A percentile compares a stretch with the other conserved stretches of the same genome.
phyloP scores from a whole-genome alignment of 2,329 filamentous ascomycete species.

The Purpureocillium lavendulum region DNA sequence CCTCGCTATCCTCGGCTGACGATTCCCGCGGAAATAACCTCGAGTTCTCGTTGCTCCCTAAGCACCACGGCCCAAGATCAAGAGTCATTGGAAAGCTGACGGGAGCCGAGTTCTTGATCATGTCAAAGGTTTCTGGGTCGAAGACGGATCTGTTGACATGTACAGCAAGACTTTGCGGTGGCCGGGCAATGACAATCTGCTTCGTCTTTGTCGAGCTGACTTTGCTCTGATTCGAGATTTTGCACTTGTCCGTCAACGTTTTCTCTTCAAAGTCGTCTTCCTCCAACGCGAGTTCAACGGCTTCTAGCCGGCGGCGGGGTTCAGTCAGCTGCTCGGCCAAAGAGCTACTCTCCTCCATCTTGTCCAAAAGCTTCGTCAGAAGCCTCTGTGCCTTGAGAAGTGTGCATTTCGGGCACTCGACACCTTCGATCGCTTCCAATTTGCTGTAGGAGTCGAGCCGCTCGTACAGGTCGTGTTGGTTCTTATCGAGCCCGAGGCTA shows the following conservation, averaged over 20 bases:
- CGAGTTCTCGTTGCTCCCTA: constrained; percentile 44
- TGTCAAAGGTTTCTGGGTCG: constrained; percentile 69
- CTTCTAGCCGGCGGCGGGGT: constrained; percentile 47
- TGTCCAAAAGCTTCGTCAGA: constrained; percentile 37
- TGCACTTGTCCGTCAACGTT: constrained; percentile 54
- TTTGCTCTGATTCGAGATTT: constrained; percentile 57
- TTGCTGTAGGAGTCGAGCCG: constrained; percentile 78
- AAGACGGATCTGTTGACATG: constrained; percentile 92
- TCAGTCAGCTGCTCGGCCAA: constrained; percentile 44
- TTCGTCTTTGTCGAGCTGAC: constrained; percentile 79
- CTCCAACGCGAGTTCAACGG: constrained; percentile 63
- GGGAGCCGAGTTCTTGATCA: constrained; percentile 75
- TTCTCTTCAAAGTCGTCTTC: constrained; percentile 72
- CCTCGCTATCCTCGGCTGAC: constrained; percentile 23
- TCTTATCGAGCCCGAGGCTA: constrained; percentile 57
- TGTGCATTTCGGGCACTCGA: constrained; percentile 89
- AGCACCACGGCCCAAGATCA: constrained; percentile 76
- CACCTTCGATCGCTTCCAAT: constrained; percentile 78
- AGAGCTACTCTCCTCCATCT: constrained; percentile 21
- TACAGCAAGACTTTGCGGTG: constrained; percentile 72
- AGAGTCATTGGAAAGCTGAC: constrained; percentile 69
- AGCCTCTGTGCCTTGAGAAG: constrained; percentile 50
- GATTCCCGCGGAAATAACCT: too few relatives aligned
- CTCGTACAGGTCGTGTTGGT: constrained; percentile 63
- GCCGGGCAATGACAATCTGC: constrained; percentile 75